Evolutionary conservation across 2,329 filamentous ascomycete genomes (phyloP), one percentile per base, ranked within the genome.

Genomic region (Clarireedia homoeocarpa): DNA sequence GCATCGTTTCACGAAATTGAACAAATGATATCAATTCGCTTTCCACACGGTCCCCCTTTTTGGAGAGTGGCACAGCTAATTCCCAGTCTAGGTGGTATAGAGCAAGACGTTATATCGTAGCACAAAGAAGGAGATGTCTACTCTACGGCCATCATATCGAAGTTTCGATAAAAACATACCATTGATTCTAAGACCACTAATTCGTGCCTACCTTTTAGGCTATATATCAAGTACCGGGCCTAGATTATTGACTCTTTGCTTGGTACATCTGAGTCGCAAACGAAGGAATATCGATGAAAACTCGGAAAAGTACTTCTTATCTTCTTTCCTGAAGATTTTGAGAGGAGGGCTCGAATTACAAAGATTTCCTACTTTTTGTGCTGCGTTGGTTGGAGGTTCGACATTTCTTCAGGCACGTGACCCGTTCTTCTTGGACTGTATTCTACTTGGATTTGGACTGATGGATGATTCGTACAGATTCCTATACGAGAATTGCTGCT

Each of bases 301-400:
- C 55, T 63, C 64, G 50, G 63, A 63, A 51, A 14, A 40, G 14
- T 17, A 40, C 17, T 17, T 40, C 15, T 14, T 40, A 5, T 40
- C 14, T 40, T 40, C 66, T 53, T 53, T 67, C 1, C 9, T 62
- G 39, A 71, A 65, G 45, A 77, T 82, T 56, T 66, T 84, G 36
- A 71, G 70, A 42, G 74, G 74, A 6, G 81, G 79, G 2, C 69
- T 84, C 15, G 78, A 81, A 46, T 71, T 72, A 55, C 76, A 77
- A 58, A 74, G 81, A 7, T 85, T 85, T 63, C 81, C 83, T 45
- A 74, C 81, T 4, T 85, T 85, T 65, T 85, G 82, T 66, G 82
- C 81, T 6, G 72, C 75, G 6, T 70, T 85, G 9, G 77, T 81
- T 40, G 83, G 82, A 36, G 81, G 82, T 40, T 79, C 77, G 60